Conservation (phyloP, 2,329 filamentous ascomycete genomes). For the Colletotrichum sansevieriae region DNA sequence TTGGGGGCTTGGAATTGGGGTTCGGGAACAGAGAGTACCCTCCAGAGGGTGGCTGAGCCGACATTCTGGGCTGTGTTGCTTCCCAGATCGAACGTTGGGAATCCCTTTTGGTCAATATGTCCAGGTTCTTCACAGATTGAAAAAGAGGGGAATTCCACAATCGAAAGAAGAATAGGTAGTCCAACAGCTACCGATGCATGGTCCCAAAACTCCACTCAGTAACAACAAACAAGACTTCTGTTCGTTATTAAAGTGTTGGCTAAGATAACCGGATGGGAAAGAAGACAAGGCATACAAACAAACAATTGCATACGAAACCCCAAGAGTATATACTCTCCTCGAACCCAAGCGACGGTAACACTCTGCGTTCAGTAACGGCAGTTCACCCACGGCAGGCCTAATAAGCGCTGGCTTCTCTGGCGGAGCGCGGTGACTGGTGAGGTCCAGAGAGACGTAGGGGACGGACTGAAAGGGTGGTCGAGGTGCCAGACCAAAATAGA, state of each 20-base stretch:
- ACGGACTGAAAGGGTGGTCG: slow-evolving; percentile 22
- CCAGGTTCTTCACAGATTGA: slow-evolving; percentile 20
- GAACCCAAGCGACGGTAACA: slow-evolving; percentile 15
- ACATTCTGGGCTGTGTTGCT: slow-evolving; percentile 50
- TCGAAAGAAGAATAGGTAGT: slow-evolving; percentile 33
- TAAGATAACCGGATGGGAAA: slow-evolving; percentile 20
- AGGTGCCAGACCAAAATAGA: slow-evolving; percentile 40
- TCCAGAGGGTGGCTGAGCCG: slow-evolving; percentile 54
- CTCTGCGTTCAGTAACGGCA: slow-evolving; percentile 15
- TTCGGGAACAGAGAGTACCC: slow-evolving; percentile 71
- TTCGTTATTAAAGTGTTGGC: slow-evolving; percentile 21
- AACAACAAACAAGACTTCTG: slow-evolving; percentile 24
- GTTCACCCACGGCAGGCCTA: slow-evolving; percentile 26
- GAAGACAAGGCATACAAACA: slow-evolving; percentile 23
- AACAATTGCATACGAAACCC: slow-evolving; percentile 18
- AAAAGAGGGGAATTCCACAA: slow-evolving; percentile 11
- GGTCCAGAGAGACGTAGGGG: slow-evolving; percentile 33
- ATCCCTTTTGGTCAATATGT: slow-evolving; percentile 2
- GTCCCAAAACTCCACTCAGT: slow-evolving; percentile 17
- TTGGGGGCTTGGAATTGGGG: slow-evolving; percentile 58
- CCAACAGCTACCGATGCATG: slow-evolving; percentile 39
- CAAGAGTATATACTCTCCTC: slow-evolving; percentile 41
- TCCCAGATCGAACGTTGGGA: slow-evolving; percentile 20
- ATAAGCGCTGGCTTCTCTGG: slow-evolving; percentile 41
- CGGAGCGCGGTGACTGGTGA: slow-evolving; percentile 38